These are phyloP conservation scores for Sutorius eximius DNA, from an alignment of 1,284 basidiomycete genomes.

Conservation along the genomic window DNA sequence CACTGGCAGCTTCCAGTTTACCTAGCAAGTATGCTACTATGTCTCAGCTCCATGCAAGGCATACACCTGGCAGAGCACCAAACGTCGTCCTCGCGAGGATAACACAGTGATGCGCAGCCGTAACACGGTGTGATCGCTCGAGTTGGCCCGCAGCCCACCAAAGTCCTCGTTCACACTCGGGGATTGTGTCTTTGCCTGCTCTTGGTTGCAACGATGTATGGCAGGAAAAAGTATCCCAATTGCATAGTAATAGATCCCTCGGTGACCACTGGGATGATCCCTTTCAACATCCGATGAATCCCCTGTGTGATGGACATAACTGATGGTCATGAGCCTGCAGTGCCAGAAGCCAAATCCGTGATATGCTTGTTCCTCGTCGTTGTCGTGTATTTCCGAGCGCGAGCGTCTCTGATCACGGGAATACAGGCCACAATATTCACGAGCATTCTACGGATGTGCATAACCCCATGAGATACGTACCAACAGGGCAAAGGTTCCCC, in stretches of 20 bases:
- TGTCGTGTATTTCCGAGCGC: conserved; percentile 47
- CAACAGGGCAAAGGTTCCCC: neutral
- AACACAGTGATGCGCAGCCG: too few species aligned
- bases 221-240: neutral
- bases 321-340: conserved; percentile 20
- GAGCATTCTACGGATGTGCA: conserved; percentile 45
- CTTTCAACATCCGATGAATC: conserved; percentile 46
- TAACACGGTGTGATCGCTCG: too few species aligned
- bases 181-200: too few species aligned
- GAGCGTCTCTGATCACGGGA: conserved; percentile 44
- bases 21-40: too few species aligned
- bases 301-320: conserved; percentile 62
- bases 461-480: neutral
- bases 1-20: too few species aligned
- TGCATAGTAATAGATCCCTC: neutral
- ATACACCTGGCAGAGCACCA: too few species aligned
- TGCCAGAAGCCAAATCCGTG: neutral
- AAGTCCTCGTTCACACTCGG: too few species aligned
- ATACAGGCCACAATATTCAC: conserved; percentile 68
- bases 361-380: neutral
- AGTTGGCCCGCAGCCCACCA: too few species aligned
- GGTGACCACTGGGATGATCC: conserved; percentile 11
- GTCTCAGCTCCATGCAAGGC: too few species aligned
- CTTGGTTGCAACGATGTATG: neutral
- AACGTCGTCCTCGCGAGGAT: too few species aligned